Conservation (phyloP, 148 eudicot species). For the Silene latifolia region DNA sequence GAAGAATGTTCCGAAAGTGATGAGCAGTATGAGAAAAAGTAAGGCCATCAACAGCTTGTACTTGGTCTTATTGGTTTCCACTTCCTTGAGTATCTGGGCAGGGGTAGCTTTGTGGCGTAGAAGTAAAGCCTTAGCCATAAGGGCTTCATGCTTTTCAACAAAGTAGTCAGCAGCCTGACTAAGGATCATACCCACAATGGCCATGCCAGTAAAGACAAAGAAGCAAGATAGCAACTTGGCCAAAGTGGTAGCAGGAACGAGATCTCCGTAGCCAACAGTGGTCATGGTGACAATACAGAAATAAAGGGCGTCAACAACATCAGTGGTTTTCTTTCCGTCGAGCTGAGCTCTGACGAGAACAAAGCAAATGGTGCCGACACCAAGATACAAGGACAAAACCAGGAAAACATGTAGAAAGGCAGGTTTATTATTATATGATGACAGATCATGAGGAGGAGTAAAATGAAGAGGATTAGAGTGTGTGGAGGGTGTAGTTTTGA, state of each 20-base stretch:
- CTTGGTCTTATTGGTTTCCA: slow-evolving; percentile 43
- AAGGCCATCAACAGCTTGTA: slow-evolving; percentile 45
- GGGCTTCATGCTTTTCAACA: slow-evolving; percentile 51
- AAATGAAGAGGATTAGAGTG: slow-evolving; percentile 7
- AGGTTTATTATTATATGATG: slow-evolving; percentile 25
- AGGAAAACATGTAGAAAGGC: slow-evolving; percentile 27
- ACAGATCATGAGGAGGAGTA: not conserved
- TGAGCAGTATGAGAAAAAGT: slow-evolving; percentile 36
- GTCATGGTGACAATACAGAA: slow-evolving; percentile 83
- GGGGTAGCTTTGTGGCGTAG: slow-evolving; percentile 33
- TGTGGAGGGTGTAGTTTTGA: slow-evolving; percentile 17
- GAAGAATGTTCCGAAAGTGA: slow-evolving; percentile 40
- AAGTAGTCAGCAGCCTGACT: slow-evolving; percentile 68
- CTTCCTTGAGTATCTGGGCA: slow-evolving; percentile 45
- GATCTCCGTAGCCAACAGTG: slow-evolving; percentile 86
- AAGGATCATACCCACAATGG: slow-evolving; percentile 55
- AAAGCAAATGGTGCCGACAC: slow-evolving; percentile 51
- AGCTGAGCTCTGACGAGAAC: slow-evolving; percentile 47
- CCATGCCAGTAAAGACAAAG: slow-evolving; percentile 64
- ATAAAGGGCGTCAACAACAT: slow-evolving; percentile 58
- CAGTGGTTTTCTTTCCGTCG: slow-evolving; percentile 56
- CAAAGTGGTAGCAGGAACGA: slow-evolving; percentile 55
- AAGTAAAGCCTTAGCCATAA: slow-evolving; percentile 51
- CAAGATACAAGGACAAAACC: slow-evolving; percentile 37
- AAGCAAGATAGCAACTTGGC: slow-evolving; percentile 57